These are phyloP conservation scores for Phytophthora chlamydospora DNA, from an alignment of 352 stramenopile species.

Conservation along the genomic window DNA sequence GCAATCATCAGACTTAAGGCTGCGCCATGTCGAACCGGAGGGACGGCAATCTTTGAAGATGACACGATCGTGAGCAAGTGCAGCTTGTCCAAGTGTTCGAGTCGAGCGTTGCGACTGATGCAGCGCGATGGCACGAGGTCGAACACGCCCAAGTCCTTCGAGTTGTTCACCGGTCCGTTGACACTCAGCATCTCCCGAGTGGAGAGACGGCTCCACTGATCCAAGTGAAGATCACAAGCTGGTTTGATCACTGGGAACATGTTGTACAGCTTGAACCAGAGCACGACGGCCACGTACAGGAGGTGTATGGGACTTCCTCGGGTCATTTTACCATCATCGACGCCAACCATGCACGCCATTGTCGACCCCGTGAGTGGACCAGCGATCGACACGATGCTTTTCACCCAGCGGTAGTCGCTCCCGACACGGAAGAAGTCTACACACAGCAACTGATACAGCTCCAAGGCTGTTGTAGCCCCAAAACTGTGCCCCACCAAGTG, in stretches of 20 bases:
- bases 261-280: constrained; percentile 48
- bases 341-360: constrained; percentile 44
- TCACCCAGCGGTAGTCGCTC: constrained; percentile 53
- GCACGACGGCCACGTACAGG: constrained; percentile 17
- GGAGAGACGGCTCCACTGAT: constrained; percentile 44
- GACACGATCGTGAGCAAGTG: constrained; percentile 62
- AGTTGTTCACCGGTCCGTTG: constrained; percentile 37
- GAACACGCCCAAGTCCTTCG: constrained; percentile 44
- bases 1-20: constrained; percentile 17
- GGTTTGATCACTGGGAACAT: constrained; percentile 38
- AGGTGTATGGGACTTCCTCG: constrained; percentile 37
- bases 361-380: constrained; percentile 55
- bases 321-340: constrained; percentile 39
- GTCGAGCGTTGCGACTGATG: constrained; percentile 45
- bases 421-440: constrained; percentile 58
- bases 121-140: constrained; percentile 40
- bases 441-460: constrained; percentile 67
- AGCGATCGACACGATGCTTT: constrained; percentile 56
- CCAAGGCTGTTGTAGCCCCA: constrained; percentile 56
- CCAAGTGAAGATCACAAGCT: constrained; percentile 56
- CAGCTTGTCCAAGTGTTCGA: constrained; percentile 55
- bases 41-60: constrained; percentile 35
- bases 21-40: constrained; percentile 27
- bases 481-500: constrained; percentile 67
- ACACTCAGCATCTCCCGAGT: constrained; percentile 35